Base-by-base conservation (phyloP, 2,329 filamentous ascomycete species). In the Calonectria ilicicola region DNA sequence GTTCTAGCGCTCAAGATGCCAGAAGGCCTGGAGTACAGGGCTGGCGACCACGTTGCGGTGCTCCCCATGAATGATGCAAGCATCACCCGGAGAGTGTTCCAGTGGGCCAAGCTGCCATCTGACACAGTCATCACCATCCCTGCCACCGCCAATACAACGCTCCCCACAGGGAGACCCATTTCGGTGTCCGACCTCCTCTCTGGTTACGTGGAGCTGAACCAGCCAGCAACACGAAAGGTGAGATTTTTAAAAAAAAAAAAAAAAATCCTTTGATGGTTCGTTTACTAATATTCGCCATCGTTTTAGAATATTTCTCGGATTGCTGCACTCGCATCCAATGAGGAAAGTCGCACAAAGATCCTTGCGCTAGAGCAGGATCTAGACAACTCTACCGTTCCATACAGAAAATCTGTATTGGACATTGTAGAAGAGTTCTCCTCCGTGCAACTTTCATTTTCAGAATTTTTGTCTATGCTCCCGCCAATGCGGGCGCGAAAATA, bases 21-120 rank as follows among this genome's bases (percentile, higher is more conserved):
- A 0, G 87, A 86, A 1, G 89, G 87, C 60, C 85, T 89, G 83
- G 87, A 85, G 0, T 95, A 95, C 81, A 86, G 88, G 26, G 89
- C 91, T 5, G 93, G 93, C 23, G 93, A 95, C 79, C 94, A 95
- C 80, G 87, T 95, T 1, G 91, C 92, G 0, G 86, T 94, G 2
- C 84, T 94, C 0, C 93, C 93, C 0, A 83, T 93, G 26, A 95
- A 95, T 78, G 89, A 90, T 2, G 85, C 86, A 47, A 84, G 86
- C 38, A 89, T 84, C 10, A 88, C 95, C 8, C 86, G 87, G n/a
- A 86, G 92, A 6, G 92, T 88, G 0, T 89, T 94, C 82, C 83
- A 86, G 4, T 85, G 87, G 19, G 94, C 94, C 78, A 86, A 87
- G 1, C 83, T 95, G 1, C 87, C 92, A 0, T 92, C 90, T 88